Percentiles rank a stretch among this genome's conserved stretches.
Evolutionary conservation across 176 grass and related monocot genomes (phyloP).

Genomic region (Aechmea fasciata): DNA sequence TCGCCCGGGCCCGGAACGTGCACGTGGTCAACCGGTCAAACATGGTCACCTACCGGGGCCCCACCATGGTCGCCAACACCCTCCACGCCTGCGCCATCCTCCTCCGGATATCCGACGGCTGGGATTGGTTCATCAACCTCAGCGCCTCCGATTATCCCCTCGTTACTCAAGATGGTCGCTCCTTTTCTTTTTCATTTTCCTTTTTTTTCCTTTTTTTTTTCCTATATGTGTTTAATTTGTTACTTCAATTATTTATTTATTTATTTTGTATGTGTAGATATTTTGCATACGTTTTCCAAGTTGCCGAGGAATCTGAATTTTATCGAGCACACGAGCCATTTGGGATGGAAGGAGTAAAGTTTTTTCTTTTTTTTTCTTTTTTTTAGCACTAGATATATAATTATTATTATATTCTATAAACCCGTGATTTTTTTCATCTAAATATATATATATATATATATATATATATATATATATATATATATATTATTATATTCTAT

Average conservation of each 20-base stretch:
- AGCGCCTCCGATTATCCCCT: constrained; percentile 91
- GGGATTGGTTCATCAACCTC: constrained; percentile 99
- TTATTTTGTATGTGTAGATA: constrained; percentile 34
- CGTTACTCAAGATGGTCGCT: constrained; percentile 67
- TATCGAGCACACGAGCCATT: constrained; percentile 66
- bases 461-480: no score
- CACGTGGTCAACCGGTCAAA: constrained; percentile 67
- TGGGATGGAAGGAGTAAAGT: constrained; percentile 92
- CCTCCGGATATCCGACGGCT: constrained; percentile 46
- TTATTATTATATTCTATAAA: neutral
- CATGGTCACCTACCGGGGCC: constrained; percentile 79
- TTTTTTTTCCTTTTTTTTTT: neutral
- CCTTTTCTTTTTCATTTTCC: neutral
- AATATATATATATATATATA: no score
- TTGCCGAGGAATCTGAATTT: constrained; percentile 72
- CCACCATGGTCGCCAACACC: constrained; percentile 92
- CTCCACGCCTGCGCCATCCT: constrained; percentile 85
- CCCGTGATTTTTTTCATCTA: no score
- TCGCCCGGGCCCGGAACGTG: constrained; percentile 55
- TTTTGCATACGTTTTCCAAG: constrained; percentile 54
- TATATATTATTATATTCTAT: no score
- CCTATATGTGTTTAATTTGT: neutral
- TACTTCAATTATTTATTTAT: neutral
- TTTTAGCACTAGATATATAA: neutral
- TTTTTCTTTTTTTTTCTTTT: neutral